Percentiles rank a stretch among this genome's conserved stretches.
Evolutionary conservation across 2,329 filamentous ascomycete genomes (phyloP).

Genomic region (Colletotrichum sp.): DNA sequence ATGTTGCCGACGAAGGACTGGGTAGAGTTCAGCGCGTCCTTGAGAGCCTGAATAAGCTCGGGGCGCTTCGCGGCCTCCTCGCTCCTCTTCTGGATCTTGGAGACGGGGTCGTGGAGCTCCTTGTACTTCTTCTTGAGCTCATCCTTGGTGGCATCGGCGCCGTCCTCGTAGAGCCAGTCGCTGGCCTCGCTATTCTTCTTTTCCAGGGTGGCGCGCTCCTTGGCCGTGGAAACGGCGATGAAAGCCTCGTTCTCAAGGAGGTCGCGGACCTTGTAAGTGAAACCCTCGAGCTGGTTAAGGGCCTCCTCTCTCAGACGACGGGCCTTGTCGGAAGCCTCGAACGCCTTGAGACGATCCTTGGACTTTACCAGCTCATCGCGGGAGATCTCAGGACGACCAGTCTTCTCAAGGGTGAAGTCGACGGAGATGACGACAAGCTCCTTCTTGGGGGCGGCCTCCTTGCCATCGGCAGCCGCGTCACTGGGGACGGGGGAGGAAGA

Average conservation of each 20-base stretch:
- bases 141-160: conserved; percentile 74
- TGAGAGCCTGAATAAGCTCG: conserved; percentile 67
- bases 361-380: conserved; percentile 53
- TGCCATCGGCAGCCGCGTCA: conserved; percentile 55
- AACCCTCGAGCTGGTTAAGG: conserved; percentile 90
- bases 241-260: conserved; percentile 80
- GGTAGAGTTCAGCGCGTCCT: conserved; percentile 73
- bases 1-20: conserved; percentile 73
- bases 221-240: conserved; percentile 69
- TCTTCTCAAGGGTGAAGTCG: conserved; percentile 51
- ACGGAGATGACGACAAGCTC: conserved; percentile 61
- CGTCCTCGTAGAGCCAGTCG: conserved; percentile 92
- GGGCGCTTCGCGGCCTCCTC: conserved; percentile 76
- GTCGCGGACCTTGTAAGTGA: conserved; percentile 87
- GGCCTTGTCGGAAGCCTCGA: conserved; percentile 83
- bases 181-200: conserved; percentile 71
- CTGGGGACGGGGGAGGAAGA: conserved; percentile 46
- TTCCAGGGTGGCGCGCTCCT: conserved; percentile 70
- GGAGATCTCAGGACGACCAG: conserved; percentile 53
- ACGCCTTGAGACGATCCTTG: conserved; percentile 78
- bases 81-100: conserved; percentile 76
- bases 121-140: conserved; percentile 79
- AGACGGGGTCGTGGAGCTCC: conserved; percentile 76
- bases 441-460: conserved; percentile 60
- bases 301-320: conserved; percentile 82